A percentile compares a stretch with the other conserved stretches of the same genome.
Conservation (phyloP, 1,284 basidiomycete genomes). For the Cystobasidiaceae sp. region DNA sequence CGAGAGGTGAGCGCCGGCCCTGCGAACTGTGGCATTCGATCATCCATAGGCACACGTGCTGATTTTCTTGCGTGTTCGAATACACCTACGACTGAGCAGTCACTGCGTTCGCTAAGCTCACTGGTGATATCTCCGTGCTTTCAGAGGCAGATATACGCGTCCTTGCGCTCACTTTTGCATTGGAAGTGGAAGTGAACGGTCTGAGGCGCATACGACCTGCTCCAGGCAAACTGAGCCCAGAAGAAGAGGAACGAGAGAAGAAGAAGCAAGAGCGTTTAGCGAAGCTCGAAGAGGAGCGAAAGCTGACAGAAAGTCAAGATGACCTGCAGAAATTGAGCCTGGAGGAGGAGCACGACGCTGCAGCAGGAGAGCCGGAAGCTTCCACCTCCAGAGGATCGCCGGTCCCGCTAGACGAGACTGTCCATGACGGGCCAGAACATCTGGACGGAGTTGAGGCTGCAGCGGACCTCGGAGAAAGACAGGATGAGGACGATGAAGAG, state of each 20-base stretch:
- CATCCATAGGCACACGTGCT: background rate
- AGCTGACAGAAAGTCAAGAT: constrained; percentile 1
- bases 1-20: constrained; percentile 59
- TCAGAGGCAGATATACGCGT: constrained; percentile 88
- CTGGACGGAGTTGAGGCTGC: background rate
- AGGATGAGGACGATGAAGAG: constrained; percentile 47
- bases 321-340: constrained; percentile 1
- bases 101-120: constrained; percentile 86
- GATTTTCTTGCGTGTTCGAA: constrained; percentile 12
- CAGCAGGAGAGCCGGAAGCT: constrained; percentile 1
- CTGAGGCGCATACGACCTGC: constrained; percentile 52
- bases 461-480: background rate
- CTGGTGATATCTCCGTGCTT: constrained; percentile 90
- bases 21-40: background rate
- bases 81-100: constrained; percentile 53
- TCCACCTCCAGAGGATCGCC: constrained; percentile 14
- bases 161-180: constrained; percentile 77
- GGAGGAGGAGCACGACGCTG: background rate
- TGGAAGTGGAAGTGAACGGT: constrained; percentile 58
- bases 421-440: constrained; percentile 31
- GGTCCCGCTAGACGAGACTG: constrained; percentile 10
- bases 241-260: constrained; percentile 31
- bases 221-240: constrained; percentile 44
- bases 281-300: background rate
- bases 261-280: constrained; percentile 18